These are phyloP conservation scores for Pichia kudriavzevii DNA, from an alignment of 1,139 yeast genomes.

Conservation along the genomic window DNA sequence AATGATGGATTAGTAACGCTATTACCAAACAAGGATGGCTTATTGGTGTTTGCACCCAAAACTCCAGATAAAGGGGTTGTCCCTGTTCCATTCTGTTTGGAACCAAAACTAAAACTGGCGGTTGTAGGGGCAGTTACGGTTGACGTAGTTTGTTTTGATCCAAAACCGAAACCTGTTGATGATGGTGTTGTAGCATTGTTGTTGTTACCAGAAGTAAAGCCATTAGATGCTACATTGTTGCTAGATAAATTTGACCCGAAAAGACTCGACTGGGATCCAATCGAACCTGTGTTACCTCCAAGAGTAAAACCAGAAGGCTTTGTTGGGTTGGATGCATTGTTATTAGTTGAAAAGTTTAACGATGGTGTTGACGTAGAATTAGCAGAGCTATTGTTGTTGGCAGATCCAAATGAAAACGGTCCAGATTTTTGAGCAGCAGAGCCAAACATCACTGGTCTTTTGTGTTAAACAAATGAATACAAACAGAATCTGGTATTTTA, in stretches of 20 bases:
- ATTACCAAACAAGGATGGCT: conserved; percentile 24
- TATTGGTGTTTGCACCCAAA: conserved; percentile 18
- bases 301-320: conserved; percentile 11
- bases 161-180: background rate
- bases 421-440: conserved; percentile 12
- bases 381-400: conserved; percentile 1
- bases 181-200: background rate
- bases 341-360: conserved; percentile 8
- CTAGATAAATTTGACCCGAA: too few species aligned
- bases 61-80: background rate
- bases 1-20: conserved; percentile 15
- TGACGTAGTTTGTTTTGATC: background rate
- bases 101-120: conserved; percentile 11
- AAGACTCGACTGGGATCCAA: conserved; percentile 8
- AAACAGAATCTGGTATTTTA: too few species aligned
- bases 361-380: conserved; percentile 6
- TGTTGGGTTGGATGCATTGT: conserved; percentile 3
- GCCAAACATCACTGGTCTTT: conserved; percentile 13
- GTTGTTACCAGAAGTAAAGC: background rate
- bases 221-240: conserved; percentile 1
- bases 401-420: conserved; percentile 14
- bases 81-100: too few species aligned
- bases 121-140: conserved; percentile 1
- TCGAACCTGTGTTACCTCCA: conserved; percentile 9
- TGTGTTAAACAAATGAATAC: background rate